Percentiles rank a stretch among this genome's conserved stretches.
Evolutionary conservation across 257 asterid species (phyloP).

Genomic region (Asclepias syriaca): DNA sequence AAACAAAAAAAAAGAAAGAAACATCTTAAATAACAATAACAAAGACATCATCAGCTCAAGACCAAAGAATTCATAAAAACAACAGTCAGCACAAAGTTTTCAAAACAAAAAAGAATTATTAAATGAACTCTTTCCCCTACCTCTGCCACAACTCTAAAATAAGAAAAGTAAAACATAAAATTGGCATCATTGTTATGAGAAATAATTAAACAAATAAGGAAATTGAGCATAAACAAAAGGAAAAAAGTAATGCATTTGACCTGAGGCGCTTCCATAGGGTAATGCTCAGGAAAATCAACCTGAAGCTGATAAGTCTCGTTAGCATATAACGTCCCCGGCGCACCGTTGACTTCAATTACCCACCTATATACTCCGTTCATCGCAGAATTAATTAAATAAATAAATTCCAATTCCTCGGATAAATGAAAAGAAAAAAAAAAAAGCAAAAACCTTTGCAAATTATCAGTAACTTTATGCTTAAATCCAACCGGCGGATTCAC

Average conservation of each 20-base stretch:
- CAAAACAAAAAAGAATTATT: not conserved
- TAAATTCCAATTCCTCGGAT: not conserved
- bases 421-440: not conserved
- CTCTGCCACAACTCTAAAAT: not conserved
- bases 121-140: not conserved
- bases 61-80: not conserved
- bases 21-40: constrained; percentile 11
- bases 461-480: constrained; percentile 82
- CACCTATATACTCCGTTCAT: constrained; percentile 27
- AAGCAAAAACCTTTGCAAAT: constrained; percentile 67
- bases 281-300: constrained; percentile 56
- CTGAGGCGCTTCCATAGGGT: constrained; percentile 59
- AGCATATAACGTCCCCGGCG: constrained; percentile 41
- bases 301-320: constrained; percentile 45
- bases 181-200: not conserved
- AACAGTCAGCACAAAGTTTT: not conserved
- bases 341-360: constrained; percentile 46
- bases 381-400: not conserved
- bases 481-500: constrained; percentile 88
- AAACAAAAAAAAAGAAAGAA: constrained; percentile 21
- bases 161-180: not conserved
- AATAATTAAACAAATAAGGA: not conserved
- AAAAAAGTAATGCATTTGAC: constrained; percentile 8
- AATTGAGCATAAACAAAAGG: not conserved
- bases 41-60: not conserved